A percentile compares a stretch with the other conserved stretches of the same genome.
These are phyloP conservation scores for Diutina sp. DNA, from an alignment of 1,139 yeast species.

Conservation along the genomic window DNA sequence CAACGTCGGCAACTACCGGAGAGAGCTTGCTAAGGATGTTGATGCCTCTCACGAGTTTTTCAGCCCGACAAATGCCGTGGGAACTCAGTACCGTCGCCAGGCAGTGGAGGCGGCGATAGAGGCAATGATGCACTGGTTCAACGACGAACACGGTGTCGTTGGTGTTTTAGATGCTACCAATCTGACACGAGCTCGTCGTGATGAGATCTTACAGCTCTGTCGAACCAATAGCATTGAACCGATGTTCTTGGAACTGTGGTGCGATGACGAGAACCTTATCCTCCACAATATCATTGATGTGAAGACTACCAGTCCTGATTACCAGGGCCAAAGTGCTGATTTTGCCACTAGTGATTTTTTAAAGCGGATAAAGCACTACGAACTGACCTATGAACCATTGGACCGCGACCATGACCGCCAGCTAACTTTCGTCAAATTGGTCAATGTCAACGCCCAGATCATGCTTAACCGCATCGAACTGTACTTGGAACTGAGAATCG, in stretches of 20 bases:
- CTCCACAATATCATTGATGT: conserved; percentile 75
- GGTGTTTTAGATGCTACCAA: conserved; percentile 89
- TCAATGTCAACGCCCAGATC: conserved; percentile 80
- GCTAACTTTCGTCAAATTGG: conserved; percentile 72
- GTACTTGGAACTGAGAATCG: conserved; percentile 84
- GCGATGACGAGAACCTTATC: conserved; percentile 71
- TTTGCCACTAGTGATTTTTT: conserved; percentile 62
- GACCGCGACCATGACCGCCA: conserved; percentile 43
- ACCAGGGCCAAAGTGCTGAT: conserved; percentile 58
- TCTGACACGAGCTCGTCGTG: conserved; percentile 60
- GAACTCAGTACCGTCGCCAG: conserved; percentile 45
- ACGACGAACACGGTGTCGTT: conserved; percentile 69
- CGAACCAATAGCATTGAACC: conserved; percentile 66
- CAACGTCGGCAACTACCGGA: conserved; percentile 79
- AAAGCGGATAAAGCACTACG: conserved; percentile 62
- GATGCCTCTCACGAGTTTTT: conserved; percentile 60
- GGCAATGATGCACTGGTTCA: conserved; percentile 88
- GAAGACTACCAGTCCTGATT: conserved; percentile 81
- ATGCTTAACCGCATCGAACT: conserved; percentile 79
- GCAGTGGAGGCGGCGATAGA: conserved; percentile 62
- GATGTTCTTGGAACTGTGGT: conserved; percentile 84
- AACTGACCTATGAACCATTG: conserved; percentile 64
- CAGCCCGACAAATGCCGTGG: conserved; percentile 52
- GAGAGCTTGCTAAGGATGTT: conserved; percentile 30
- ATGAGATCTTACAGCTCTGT: conserved; percentile 50